Percentiles rank a stretch among this genome's conserved stretches.
phyloP scores from a whole-genome alignment of 495 filamentous ascomycete genomes.

The Neurospora africana region DNA sequence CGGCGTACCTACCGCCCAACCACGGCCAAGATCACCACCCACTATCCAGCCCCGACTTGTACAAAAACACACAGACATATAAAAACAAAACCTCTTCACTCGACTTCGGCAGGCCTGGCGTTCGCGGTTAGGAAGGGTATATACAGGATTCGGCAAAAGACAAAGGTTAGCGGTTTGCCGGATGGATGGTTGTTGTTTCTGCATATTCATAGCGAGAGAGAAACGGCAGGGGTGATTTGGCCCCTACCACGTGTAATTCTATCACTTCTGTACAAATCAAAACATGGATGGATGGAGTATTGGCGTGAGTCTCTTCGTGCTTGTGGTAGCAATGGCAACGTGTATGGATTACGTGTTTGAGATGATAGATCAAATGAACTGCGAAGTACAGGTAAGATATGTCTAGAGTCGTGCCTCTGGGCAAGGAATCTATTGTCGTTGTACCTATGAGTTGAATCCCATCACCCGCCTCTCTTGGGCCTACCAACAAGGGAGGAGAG shows the following conservation, averaged over 20 bases:
- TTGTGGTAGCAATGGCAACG: background rate
- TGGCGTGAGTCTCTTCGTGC: background rate
- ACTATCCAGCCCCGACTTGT: background rate
- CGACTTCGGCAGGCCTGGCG: conserved; percentile 38
- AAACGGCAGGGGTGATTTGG: background rate
- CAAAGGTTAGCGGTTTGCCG: background rate
- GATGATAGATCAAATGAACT: background rate
- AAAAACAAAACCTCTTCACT: conserved; percentile 28
- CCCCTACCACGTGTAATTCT: background rate
- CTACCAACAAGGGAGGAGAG: too few relatives aligned
- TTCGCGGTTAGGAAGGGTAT: conserved; percentile 13
- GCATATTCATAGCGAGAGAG: background rate
- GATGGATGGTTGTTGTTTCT: background rate
- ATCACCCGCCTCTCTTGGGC: too few relatives aligned
- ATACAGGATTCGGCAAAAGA: background rate
- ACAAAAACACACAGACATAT: background rate
- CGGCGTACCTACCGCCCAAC: background rate
- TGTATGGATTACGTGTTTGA: background rate
- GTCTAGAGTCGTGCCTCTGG: too few relatives aligned
- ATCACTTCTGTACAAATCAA: background rate
- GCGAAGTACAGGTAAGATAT: too few relatives aligned
- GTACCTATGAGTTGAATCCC: too few relatives aligned
- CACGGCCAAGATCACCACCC: background rate
- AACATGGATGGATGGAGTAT: background rate
- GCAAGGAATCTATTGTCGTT: too few relatives aligned